Evolutionary conservation across 768 basidiomycete genomes (phyloP).

Genomic region (Naganishia onofrii): DNA sequence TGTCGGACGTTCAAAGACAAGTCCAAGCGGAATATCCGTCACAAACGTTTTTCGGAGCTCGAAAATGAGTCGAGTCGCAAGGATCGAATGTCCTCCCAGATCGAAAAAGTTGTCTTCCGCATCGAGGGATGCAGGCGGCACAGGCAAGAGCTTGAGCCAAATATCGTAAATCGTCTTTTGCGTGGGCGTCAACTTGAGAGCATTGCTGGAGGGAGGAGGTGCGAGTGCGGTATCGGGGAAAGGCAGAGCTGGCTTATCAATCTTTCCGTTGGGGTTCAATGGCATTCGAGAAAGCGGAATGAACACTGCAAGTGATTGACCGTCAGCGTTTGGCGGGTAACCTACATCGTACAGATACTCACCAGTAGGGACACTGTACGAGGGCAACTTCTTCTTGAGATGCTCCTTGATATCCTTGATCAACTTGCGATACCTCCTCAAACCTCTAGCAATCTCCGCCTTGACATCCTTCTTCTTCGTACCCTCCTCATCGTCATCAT

Average conservation of each 20-base stretch:
- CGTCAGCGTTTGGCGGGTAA: neutral
- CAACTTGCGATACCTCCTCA: conserved; percentile 75
- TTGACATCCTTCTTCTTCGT: conserved; percentile 60
- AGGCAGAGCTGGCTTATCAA: conserved; percentile 95
- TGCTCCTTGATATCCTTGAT: conserved; percentile 93
- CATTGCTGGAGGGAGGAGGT: conserved; percentile 56
- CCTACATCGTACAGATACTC: conserved; percentile 48
- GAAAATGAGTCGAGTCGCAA: conserved; percentile 94
- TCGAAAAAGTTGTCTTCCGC: conserved; percentile 96
- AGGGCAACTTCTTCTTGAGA: conserved; percentile 92
- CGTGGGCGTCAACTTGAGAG: conserved; percentile 61
- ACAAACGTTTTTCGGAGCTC: conserved; percentile 91
- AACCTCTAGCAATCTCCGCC: conserved; percentile 68
- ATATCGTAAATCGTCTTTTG: conserved; percentile 78
- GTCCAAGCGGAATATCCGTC: conserved; percentile 81
- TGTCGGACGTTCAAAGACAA: conserved; percentile 88
- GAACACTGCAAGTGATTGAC: conserved; percentile 62
- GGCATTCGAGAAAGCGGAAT: conserved; percentile 94
- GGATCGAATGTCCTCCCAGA: conserved; percentile 94
- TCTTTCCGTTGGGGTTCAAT: conserved; percentile 96
- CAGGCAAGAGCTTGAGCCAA: conserved; percentile 78
- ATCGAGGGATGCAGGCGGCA: conserved; percentile 71
- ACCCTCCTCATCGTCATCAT: conserved; percentile 56
- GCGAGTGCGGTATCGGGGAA: conserved; percentile 91
- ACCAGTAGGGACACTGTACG: conserved; percentile 89